Evolutionary conservation across 176 grass and related monocot species (phyloP).

Genomic region (Oryza glumipatula): DNA sequence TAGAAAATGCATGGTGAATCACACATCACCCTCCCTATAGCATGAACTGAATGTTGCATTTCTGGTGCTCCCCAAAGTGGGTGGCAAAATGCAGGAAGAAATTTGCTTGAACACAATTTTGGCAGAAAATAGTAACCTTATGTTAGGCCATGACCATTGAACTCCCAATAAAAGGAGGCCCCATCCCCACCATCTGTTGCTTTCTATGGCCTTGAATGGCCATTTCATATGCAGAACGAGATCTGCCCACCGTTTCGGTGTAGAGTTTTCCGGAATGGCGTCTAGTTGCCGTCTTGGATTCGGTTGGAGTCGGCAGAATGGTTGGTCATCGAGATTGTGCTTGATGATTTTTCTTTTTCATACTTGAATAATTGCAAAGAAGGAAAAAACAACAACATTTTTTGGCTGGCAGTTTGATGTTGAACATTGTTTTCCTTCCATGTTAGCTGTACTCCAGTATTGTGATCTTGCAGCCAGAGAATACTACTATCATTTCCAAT

Average conservation of each 20-base stretch:
- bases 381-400: constrained; percentile 10
- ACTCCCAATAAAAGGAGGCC: constrained; percentile 20
- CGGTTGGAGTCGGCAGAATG: neutral
- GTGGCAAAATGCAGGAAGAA: constrained; percentile 19
- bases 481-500: constrained; percentile 12
- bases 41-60: constrained; percentile 18
- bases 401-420: neutral
- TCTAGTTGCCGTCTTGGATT: neutral
- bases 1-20: constrained; percentile 24
- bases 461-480: constrained; percentile 16
- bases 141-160: constrained; percentile 38
- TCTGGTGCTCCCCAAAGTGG: constrained; percentile 20
- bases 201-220: constrained; percentile 17
- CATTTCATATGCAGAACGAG: constrained; percentile 3
- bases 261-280: neutral
- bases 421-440: constrained; percentile 6
- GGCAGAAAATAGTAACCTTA: constrained; percentile 31
- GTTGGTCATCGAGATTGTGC: neutral
- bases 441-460: constrained; percentile 24
- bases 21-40: neutral
- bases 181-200: neutral
- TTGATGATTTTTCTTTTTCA: neutral
- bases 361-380: constrained; percentile 25
- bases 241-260: neutral
- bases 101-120: neutral